These are phyloP conservation scores for Cutaneotrichosporon daszewskae DNA, from an alignment of 1,284 basidiomycete species.

Conservation along the genomic window DNA sequence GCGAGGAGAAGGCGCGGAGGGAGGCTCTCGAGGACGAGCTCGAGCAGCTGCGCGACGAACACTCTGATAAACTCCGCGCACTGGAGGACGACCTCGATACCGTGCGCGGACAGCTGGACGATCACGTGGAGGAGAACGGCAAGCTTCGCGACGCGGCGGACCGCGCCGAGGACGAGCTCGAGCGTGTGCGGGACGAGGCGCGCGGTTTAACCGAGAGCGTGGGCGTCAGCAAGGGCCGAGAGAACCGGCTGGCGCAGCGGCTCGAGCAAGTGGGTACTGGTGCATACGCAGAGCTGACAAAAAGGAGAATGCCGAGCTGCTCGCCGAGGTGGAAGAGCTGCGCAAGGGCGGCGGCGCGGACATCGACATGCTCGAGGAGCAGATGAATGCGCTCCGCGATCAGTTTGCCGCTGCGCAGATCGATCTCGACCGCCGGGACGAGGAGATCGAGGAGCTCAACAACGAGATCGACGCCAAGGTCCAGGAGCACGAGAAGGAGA, in stretches of 20 bases:
- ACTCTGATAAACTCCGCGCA: constrained; percentile 60
- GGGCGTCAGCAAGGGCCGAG: constrained; percentile 53
- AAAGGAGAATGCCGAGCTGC: constrained; percentile 28
- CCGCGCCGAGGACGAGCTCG: constrained; percentile 57
- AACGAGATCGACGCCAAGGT: constrained; percentile 43
- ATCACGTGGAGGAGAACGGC: constrained; percentile 58
- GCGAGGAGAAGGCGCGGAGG: constrained; percentile 38
- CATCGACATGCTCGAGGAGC: constrained; percentile 42
- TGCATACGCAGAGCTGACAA: background rate
- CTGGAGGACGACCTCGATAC: constrained; percentile 64
- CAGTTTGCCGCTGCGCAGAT: constrained; percentile 41
- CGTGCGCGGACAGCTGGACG: constrained; percentile 49
- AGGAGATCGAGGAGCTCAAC: constrained; percentile 47
- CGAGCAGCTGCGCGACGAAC: constrained; percentile 54
- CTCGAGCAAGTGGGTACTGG: constrained; percentile 60
- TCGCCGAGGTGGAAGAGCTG: constrained; percentile 28
- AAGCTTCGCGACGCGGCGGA: constrained; percentile 50
- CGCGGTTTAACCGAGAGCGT: constrained; percentile 24
- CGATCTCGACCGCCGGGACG: constrained; percentile 45
- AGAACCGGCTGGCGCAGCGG: constrained; percentile 56
- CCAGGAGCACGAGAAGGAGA: constrained; percentile 41
- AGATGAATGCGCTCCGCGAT: constrained; percentile 44
- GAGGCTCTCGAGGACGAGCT: constrained; percentile 26
- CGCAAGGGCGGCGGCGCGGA: constrained; percentile 10
- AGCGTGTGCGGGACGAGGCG: constrained; percentile 56